A percentile compares a stretch with the other conserved stretches of the same genome.
Conservation (phyloP, 2,329 filamentous ascomycete genomes). For the Cryphonectria nitschkei region DNA sequence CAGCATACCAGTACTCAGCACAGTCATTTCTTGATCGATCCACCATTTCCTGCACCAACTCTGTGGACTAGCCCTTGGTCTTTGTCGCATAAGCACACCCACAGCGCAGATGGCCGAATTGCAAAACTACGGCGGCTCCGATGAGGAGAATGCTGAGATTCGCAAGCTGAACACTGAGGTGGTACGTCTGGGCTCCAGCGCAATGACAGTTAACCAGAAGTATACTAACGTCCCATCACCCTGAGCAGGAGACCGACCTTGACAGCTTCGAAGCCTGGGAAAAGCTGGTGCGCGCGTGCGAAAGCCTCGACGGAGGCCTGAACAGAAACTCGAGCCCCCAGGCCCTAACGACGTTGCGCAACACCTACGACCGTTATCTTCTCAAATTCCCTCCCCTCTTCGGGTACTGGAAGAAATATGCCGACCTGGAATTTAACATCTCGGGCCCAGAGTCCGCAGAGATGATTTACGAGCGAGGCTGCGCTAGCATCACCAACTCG, state of each 20-base stretch:
- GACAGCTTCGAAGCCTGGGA: slow-evolving; percentile 97
- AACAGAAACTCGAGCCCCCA: slow-evolving; percentile 97
- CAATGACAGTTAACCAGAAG: neutral
- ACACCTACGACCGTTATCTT: slow-evolving; percentile 89
- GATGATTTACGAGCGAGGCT: slow-evolving; percentile 95
- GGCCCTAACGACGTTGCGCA: slow-evolving; percentile 83
- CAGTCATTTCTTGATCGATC: neutral
- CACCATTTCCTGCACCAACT: neutral
- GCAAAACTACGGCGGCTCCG: slow-evolving; percentile 69
- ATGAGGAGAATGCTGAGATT: slow-evolving; percentile 82
- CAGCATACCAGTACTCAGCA: neutral
- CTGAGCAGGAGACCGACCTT: slow-evolving; percentile 64
- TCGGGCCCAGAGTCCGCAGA: slow-evolving; percentile 95
- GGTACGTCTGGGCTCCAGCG: slow-evolving; percentile 56
- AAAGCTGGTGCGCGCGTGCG: slow-evolving; percentile 81
- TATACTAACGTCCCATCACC: slow-evolving; percentile 21
- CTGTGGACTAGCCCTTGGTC: slow-evolving; percentile 10
- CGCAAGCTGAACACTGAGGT: slow-evolving; percentile 78
- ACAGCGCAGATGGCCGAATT: slow-evolving; percentile 67
- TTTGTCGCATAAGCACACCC: slow-evolving; percentile 22
- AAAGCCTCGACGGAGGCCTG: slow-evolving; percentile 86
- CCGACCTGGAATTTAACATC: slow-evolving; percentile 95
- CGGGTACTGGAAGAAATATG: slow-evolving; percentile 99
- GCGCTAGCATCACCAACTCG: slow-evolving; percentile 89
- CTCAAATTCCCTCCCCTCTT: slow-evolving; percentile 94